Evolutionary conservation across 2,329 filamentous ascomycete genomes (phyloP).

Genomic region (Simplicillium aogashimaense): DNA sequence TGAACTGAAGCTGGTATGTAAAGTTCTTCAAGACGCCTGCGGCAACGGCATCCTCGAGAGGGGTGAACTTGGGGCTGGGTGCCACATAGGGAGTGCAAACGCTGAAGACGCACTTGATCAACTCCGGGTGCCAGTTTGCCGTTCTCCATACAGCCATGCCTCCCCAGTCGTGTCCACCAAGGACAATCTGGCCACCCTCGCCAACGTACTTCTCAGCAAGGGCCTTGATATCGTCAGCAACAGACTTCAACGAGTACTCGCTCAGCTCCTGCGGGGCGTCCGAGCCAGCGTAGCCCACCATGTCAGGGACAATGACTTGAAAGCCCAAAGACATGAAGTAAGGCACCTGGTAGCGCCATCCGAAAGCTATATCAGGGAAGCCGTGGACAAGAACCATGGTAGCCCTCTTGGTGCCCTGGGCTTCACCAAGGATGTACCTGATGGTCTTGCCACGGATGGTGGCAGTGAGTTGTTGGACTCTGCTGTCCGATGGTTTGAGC

Average conservation of each 20-base stretch:
- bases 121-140: conserved; percentile 60
- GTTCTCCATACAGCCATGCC: conserved; percentile 67
- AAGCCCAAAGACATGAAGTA: conserved; percentile 61
- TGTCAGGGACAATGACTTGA: conserved; percentile 74
- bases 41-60: conserved; percentile 50
- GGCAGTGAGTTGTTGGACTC: conserved; percentile 20
- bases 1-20: conserved; percentile 75
- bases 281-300: conserved; percentile 77
- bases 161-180: conserved; percentile 93
- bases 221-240: conserved; percentile 64
- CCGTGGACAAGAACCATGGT: conserved; percentile 58
- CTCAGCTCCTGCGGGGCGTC: conserved; percentile 52
- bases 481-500: conserved; percentile 44
- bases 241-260: conserved; percentile 62
- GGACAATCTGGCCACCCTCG: conserved; percentile 49
- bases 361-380: conserved; percentile 73
- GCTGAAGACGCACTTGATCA: conserved; percentile 67
- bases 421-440: conserved; percentile 47
- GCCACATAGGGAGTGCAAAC: conserved; percentile 68
- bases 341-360: conserved; percentile 87
- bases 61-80: conserved; percentile 40
- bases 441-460: conserved; percentile 45
- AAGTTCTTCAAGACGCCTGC: conserved; percentile 54
- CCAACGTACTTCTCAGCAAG: conserved; percentile 49
- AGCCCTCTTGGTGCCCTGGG: conserved; percentile 29